Percentiles rank a stretch among this genome's conserved stretches.
Conservation (phyloP, 2,329 filamentous ascomycete genomes). For the Cladosporium austrohemisphaericum region DNA sequence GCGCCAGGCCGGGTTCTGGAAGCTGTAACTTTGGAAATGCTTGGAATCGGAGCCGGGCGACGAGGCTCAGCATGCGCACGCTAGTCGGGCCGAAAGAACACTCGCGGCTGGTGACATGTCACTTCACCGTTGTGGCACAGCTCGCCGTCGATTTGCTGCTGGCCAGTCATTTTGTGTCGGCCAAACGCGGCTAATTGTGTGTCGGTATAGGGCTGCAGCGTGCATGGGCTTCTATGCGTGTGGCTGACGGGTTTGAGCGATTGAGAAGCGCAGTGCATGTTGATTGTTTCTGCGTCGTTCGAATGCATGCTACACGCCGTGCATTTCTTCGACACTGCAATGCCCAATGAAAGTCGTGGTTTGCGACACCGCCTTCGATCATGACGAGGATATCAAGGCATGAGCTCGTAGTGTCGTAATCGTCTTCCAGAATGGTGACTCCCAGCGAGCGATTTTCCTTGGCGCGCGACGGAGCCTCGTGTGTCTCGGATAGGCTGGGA, state of each 20-base stretch:
- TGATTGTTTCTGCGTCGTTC: not conserved
- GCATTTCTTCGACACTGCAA: not conserved
- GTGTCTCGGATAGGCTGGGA: conserved; percentile 15
- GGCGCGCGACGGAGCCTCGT: conserved; percentile 4
- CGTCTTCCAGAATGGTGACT: not conserved
- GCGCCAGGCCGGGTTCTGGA: not conserved
- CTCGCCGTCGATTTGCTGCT: not conserved
- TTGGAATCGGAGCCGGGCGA: conserved; percentile 6
- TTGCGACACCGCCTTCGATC: too few species aligned
- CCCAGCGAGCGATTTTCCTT: not conserved
- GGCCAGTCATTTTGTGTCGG: not conserved
- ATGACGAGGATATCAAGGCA: not conserved
- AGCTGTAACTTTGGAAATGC: not conserved
- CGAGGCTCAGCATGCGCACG: not conserved
- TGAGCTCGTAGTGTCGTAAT: not conserved
- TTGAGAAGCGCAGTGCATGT: not conserved
- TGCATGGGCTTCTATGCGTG: not conserved
- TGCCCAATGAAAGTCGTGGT: too few species aligned
- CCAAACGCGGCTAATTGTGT: not conserved
- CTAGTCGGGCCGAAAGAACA: conserved; percentile 6
- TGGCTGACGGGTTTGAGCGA: conserved; percentile 12
- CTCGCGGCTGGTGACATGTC: not conserved
- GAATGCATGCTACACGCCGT: not conserved
- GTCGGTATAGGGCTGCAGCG: conserved; percentile 9
- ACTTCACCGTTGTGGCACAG: not conserved